phyloP scores from a whole-genome alignment of 129 eudicot genomes.

The Flaveria robusta region DNA sequence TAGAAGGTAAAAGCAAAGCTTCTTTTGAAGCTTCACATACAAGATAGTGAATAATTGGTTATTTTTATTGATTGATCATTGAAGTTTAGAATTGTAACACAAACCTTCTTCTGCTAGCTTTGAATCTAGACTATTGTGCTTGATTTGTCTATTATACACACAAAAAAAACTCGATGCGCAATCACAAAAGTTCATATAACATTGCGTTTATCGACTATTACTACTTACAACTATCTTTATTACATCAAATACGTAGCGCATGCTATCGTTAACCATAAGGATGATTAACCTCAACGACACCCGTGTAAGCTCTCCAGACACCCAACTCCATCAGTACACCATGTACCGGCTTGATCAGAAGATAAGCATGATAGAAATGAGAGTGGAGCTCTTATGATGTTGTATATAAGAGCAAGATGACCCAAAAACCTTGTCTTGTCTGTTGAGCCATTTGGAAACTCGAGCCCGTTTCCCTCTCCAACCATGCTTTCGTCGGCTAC shows the following conservation, averaged over 20 bases:
- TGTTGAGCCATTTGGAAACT: slow-evolving; percentile 34
- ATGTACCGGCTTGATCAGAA: slow-evolving; percentile 32
- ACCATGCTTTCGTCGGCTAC: slow-evolving; percentile 72
- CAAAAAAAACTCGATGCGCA: background rate
- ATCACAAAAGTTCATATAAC: background rate
- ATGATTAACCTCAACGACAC: slow-evolving; percentile 63
- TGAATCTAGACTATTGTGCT: background rate
- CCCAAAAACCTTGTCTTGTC: slow-evolving; percentile 36
- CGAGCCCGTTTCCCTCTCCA: slow-evolving; percentile 33
- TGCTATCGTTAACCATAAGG: slow-evolving; percentile 67
- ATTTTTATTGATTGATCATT: background rate
- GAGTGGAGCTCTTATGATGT: slow-evolving; percentile 52
- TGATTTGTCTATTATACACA: background rate
- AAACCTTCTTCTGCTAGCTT: background rate
- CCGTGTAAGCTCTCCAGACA: slow-evolving; percentile 50
- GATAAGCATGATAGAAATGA: slow-evolving; percentile 56
- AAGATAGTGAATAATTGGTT: background rate
- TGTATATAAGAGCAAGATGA: slow-evolving; percentile 41
- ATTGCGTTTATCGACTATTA: background rate
- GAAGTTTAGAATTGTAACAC: background rate
- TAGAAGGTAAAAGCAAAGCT: background rate
- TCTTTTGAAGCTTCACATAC: background rate
- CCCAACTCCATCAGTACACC: slow-evolving; percentile 69
- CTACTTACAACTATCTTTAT: slow-evolving; percentile 17
- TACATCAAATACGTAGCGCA: slow-evolving; percentile 79